Evolutionary conservation across 108 stramenopile genomes (phyloP).

Genomic region (Discostella stelligeroides): DNA sequence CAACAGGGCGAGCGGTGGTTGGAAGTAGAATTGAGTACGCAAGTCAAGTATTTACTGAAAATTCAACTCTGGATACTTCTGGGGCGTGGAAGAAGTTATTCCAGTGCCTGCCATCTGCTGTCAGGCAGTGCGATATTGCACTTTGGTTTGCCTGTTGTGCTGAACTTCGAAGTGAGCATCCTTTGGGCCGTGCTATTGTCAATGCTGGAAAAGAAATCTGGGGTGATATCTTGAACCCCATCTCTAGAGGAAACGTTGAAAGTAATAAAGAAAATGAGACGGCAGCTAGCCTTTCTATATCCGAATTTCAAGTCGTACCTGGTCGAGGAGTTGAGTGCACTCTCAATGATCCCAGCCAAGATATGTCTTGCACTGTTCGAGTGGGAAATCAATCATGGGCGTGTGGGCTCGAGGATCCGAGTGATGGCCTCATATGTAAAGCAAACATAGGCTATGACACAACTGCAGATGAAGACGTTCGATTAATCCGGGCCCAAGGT

Average conservation of each 20-base stretch:
- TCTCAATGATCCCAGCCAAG: conserved; percentile 36
- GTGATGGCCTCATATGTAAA: background rate
- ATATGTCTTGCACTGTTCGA: conserved; percentile 42
- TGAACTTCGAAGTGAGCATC: conserved; percentile 85
- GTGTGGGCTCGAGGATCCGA: conserved; percentile 21
- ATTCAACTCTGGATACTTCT: background rate
- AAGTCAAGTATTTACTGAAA: conserved; percentile 2
- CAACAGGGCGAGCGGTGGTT: conserved; percentile 81
- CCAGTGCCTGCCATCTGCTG: conserved; percentile 40
- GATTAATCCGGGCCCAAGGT: conserved; percentile 47
- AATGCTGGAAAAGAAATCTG: conserved; percentile 61
- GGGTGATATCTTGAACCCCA: conserved; percentile 53
- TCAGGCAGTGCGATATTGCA: conserved; percentile 38
- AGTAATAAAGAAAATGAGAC: background rate
- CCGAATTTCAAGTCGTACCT: conserved; percentile 59
- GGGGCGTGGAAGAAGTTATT: conserved; percentile 44
- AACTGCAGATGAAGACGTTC: conserved; percentile 49
- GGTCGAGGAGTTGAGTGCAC: conserved; percentile 69
- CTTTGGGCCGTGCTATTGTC: conserved; percentile 80
- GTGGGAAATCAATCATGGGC: conserved; percentile 60
- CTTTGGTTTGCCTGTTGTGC: conserved; percentile 82
- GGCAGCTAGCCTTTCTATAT: conserved; percentile 6
- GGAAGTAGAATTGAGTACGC: conserved; percentile 63
- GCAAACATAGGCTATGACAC: conserved; percentile 13
- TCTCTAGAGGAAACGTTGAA: conserved; percentile 1